Base-by-base conservation (phyloP, 2,329 filamentous ascomycete genomes). In the Cladosporium phlei region DNA sequence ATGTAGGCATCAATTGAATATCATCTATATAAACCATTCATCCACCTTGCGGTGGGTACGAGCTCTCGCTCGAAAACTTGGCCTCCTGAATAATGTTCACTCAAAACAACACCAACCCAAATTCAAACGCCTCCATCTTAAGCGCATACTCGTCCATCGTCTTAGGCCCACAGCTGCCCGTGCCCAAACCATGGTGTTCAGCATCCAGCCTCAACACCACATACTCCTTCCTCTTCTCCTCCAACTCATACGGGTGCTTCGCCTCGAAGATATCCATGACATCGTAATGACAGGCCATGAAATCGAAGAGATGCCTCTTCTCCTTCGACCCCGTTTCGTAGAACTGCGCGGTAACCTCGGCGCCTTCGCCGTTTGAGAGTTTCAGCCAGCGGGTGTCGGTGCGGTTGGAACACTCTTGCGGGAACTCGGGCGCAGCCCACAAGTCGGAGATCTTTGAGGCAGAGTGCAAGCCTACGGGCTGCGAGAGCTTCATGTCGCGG, bases 401-500 rank as follows among this genome's bases (percentile, higher is more conserved):
- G 11, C 78, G 70, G 59, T 86, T 86, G 1, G 80, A 79, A 43
- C 76, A 79, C 55, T 86, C 83, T 59, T 87, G 83, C 0, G 83
- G 83, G 17, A 80, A 79, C 14, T 86, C 83, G 55, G 85, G 85
- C 1, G 70, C 68, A 0, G 74, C 72, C 57, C 77, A 75, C 20
- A 86, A 68, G 0, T 74, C 70, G 1, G 70, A 67, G 1, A 81
- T 65, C 1, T 54, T 55, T 9, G 61, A 55, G 0, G 54, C 38
- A 3, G 30, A 33, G 30, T 60, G 47, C 11, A 37, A 21, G 1
- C 75, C 80, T 0, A 80, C 57, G 2, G 66, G 67, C 54, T 83
- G 79, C 1, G 78, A 75, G 10, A 69, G 56, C 49, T 85, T 84
- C 66, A 79, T 83, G 65, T 88, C 84, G 12, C 69, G 66, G 67